Evolutionary conservation across 306 rosid genomes (phyloP), one percentile per base, ranked within the genome.

Genomic region (Rosa lucieae): DNA sequence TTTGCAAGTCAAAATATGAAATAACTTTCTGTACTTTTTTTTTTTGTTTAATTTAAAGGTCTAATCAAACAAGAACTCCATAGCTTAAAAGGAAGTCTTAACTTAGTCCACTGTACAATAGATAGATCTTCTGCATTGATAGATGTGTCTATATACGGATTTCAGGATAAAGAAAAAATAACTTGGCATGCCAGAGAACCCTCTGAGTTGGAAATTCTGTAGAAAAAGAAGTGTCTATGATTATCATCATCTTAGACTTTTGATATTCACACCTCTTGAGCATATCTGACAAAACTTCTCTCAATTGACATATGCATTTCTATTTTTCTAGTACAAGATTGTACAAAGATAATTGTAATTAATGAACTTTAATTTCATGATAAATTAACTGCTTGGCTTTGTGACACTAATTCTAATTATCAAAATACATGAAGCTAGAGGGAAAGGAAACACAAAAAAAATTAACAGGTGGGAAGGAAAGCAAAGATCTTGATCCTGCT

Each of bases 61-160:
- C 70, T 14, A 37, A 66, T 66, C 46, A 37, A 37, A 15, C 42
- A 6, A 62, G 68, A 26, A 37, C 70, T 23, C 14, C 29, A 61
- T 61, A 66, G 44, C 39, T 43, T 59, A 49, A 75, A 61, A 62
- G 59, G 37, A 44, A 47, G 29, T 14, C 79, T 29, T 7, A 5
- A 14, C 35, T 43, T 26, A 15, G 53, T 47, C 74, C 67, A 14
- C 35, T 12, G 58, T 80, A 44, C 6, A 42, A 80, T 74, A 40
- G n/a, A 20, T 26, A 40, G 69, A 72, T 11, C 46, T 72, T 52
- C 43, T 83, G 78, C 82, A 67, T 49, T 43, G 82, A 78, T 72
- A 78, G 15, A 49, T 74, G 82, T 48, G 83, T 68, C 67, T 26
- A 61, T 43, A 43, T 59, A 53, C 77, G 8, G 42, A 61, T 32